These are phyloP conservation scores for Nemania sp. DNA, from an alignment of 2,329 filamentous ascomycete species.

Conservation along the genomic window DNA sequence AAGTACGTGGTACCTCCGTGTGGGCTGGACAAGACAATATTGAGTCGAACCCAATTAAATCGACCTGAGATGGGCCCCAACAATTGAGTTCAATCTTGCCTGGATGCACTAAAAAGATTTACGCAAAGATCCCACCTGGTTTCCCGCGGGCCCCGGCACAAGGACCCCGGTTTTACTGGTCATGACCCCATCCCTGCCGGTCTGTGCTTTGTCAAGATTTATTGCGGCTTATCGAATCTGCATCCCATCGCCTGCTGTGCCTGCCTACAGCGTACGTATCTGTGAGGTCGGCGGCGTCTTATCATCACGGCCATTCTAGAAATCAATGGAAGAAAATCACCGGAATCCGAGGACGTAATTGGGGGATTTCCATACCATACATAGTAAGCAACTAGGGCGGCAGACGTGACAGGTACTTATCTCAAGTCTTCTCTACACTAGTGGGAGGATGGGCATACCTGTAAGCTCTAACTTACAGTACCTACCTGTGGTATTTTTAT, in stretches of 20 bases:
- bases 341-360: slow-evolving; percentile 27
- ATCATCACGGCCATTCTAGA: slow-evolving; percentile 15
- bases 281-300: not conserved
- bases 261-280: not conserved
- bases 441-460: slow-evolving; percentile 1
- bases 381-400: slow-evolving; percentile 33
- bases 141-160: slow-evolving; percentile 31
- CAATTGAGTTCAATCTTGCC: slow-evolving; percentile 47
- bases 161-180: not conserved
- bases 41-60: slow-evolving; percentile 10
- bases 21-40: slow-evolving; percentile 20
- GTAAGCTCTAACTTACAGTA: no score
- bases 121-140: slow-evolving; percentile 19
- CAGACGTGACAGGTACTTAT: not conserved
- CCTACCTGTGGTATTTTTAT: slow-evolving; percentile 13
- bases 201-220: slow-evolving; percentile 3
- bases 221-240: slow-evolving; percentile 19
- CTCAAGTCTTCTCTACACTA: not conserved
- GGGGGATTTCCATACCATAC: slow-evolving; percentile 28
- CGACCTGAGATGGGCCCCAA: slow-evolving; percentile 44
- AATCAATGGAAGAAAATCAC: slow-evolving; percentile 13
- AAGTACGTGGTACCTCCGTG: slow-evolving; percentile 27
- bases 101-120: slow-evolving; percentile 14
- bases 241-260: not conserved
- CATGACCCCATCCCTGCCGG: slow-evolving; percentile 12